phyloP scores from a whole-genome alignment of 2,329 filamentous ascomycete genomes.

The Diaporthe sp. region DNA sequence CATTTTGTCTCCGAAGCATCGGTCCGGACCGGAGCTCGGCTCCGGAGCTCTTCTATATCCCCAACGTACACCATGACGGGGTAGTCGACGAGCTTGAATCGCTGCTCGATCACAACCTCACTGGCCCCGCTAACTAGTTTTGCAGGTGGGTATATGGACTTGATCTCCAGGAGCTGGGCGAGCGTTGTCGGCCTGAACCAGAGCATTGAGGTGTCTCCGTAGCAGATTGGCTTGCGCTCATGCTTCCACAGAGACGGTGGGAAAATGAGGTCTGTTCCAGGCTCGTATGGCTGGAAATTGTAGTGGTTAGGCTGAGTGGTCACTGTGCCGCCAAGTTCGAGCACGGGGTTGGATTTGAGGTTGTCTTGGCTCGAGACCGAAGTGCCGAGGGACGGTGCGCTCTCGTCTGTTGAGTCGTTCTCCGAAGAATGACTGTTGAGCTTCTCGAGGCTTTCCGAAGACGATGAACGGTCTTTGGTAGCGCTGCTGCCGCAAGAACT shows the following conservation, averaged over 20 bases:
- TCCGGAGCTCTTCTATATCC: constrained; percentile 88
- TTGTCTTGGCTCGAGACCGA: constrained; percentile 80
- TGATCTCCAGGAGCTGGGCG: constrained; percentile 92
- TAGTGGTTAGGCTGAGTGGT: constrained; percentile 82
- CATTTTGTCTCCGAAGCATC: neutral
- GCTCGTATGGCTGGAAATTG: constrained; percentile 94
- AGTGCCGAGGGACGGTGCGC: constrained; percentile 44
- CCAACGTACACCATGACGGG: constrained; percentile 91
- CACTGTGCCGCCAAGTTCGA: constrained; percentile 49
- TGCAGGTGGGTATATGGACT: constrained; percentile 83
- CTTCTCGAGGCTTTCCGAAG: constrained; percentile 2
- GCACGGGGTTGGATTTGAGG: constrained; percentile 49
- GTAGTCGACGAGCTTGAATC: constrained; percentile 95
- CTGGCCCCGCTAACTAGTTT: constrained; percentile 97
- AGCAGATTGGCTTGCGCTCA: constrained; percentile 82
- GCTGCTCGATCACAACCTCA: constrained; percentile 98
- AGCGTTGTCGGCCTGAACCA: constrained; percentile 95
- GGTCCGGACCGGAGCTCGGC: constrained; percentile 71
- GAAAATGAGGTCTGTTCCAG: constrained; percentile 95
- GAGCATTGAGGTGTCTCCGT: constrained; percentile 93
- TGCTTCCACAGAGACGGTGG: constrained; percentile 87
- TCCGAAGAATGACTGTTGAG: constrained; percentile 9
- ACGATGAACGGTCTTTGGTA: neutral
- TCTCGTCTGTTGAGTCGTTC: neutral
- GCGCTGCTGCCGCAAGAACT: neutral